A percentile compares a stretch with the other conserved stretches of the same genome.
Conservation (phyloP, 2,329 filamentous ascomycete genomes). For the Pestalotiopsis sp. region DNA sequence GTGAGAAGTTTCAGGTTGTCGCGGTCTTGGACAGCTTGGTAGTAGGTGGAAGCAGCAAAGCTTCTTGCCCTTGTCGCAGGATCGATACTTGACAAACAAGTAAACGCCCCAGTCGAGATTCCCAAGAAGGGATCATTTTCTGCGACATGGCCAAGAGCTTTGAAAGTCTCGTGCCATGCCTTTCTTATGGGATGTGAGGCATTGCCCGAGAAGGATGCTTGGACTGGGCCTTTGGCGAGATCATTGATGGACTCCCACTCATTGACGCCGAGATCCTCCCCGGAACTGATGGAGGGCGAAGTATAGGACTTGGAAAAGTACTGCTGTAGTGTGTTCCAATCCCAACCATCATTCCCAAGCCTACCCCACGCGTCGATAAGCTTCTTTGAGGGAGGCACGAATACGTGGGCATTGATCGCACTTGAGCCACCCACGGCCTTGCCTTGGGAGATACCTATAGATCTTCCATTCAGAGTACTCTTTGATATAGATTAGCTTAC, state of each 20-base stretch:
- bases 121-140: not conserved
- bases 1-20: not conserved
- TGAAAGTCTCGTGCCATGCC: not conserved
- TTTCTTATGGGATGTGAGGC: not conserved
- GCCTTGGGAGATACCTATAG: not conserved
- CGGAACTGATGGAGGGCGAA: not conserved
- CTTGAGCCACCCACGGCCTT: not conserved
- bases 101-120: not conserved
- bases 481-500: too few relatives aligned
- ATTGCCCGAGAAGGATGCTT: not conserved
- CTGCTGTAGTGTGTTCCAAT: not conserved
- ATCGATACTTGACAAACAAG: slow-evolving; percentile 1
- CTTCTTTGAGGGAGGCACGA: not conserved
- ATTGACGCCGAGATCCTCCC: not conserved
- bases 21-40: not conserved
- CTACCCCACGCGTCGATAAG: not conserved
- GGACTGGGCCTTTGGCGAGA: not conserved
- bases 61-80: not conserved
- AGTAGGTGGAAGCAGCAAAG: not conserved
- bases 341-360: not conserved
- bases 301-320: not conserved
- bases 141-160: not conserved
- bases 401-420: not conserved
- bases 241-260: not conserved
- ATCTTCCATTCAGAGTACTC: not conserved